A percentile compares a stretch with the other conserved stretches of the same genome.
phyloP scores from a whole-genome alignment of 1,284 basidiomycete species.

The Marasmius sp. region DNA sequence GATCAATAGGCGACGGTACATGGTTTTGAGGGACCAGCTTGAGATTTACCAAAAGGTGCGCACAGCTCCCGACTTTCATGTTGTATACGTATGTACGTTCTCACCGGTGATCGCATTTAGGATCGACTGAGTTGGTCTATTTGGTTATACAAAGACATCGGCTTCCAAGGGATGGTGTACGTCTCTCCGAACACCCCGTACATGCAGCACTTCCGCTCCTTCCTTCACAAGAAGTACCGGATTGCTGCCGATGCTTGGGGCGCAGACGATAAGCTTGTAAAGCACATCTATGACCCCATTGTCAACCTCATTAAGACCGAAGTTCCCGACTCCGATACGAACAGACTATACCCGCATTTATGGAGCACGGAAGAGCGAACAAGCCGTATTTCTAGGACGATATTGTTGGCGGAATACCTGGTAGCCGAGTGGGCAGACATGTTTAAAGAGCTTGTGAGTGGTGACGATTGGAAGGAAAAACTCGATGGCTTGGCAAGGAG shows the following conservation, averaged over 20 bases:
- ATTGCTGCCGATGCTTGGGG: constrained; percentile 71
- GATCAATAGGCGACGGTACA: constrained; percentile 67
- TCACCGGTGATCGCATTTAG: constrained; percentile 29
- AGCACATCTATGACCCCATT: constrained; percentile 59
- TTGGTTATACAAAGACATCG: constrained; percentile 86
- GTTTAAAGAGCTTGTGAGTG: constrained; percentile 39
- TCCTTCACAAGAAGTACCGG: constrained; percentile 64
- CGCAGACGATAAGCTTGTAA: constrained; percentile 53
- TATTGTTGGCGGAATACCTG: constrained; percentile 64
- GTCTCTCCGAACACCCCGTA: constrained; percentile 67
- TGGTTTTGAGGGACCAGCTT: constrained; percentile 71
- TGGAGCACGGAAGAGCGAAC: constrained; percentile 47
- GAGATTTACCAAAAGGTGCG: constrained; percentile 63
- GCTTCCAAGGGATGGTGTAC: constrained; percentile 83
- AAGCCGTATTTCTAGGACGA: constrained; percentile 57
- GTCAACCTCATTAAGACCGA: constrained; percentile 49
- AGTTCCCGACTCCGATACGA: constrained; percentile 33
- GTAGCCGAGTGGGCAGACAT: constrained; percentile 65
- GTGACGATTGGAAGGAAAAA: constrained; percentile 42
- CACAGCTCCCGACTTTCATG: not conserved
- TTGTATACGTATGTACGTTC: not conserved
- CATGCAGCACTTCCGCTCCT: constrained; percentile 59
- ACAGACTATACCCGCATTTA: constrained; percentile 44
- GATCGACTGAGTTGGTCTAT: constrained; percentile 77
- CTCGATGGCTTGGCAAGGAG: constrained; percentile 55